phyloP scores from a whole-genome alignment of 805 yeast species.

The Candida corydali region DNA sequence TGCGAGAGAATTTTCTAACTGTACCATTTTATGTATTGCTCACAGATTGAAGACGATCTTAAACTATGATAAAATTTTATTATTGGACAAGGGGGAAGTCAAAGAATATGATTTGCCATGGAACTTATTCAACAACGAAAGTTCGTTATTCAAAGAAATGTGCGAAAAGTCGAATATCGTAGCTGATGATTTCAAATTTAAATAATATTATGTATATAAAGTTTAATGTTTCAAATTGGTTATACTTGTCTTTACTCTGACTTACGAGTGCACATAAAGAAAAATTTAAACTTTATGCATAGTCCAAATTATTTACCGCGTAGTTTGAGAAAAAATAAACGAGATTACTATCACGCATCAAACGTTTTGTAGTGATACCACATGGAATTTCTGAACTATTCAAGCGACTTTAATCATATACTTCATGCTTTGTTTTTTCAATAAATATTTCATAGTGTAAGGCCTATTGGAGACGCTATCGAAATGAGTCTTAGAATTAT shows the following conservation, averaged over 20 bases:
- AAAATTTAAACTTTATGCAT: conserved; percentile 6
- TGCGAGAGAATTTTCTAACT: conserved; percentile 25
- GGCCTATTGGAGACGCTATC: too few species aligned
- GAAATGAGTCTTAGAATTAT: too few species aligned
- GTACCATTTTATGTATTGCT: conserved; percentile 37
- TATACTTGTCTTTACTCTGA: too few species aligned
- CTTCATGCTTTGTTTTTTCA: too few species aligned
- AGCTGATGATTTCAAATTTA: conserved; percentile 4
- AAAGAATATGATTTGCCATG: conserved; percentile 33
- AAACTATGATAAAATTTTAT: conserved; percentile 31
- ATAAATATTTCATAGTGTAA: too few species aligned
- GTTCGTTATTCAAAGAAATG: conserved; percentile 30
- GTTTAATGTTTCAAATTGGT: too few species aligned
- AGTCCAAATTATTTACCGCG: conserved; percentile 8
- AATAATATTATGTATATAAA: not conserved
- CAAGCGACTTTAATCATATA: too few species aligned
- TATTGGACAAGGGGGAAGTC: conserved; percentile 30
- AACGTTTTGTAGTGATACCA: too few species aligned
- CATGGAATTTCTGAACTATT: too few species aligned
- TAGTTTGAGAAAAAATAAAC: too few species aligned
- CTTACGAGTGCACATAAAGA: too few species aligned
- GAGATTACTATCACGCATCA: too few species aligned
- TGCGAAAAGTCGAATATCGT: conserved; percentile 32
- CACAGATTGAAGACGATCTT: conserved; percentile 36
- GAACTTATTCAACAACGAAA: conserved; percentile 21